Percentiles rank a stretch among this genome's conserved stretches.
Conservation (phyloP, 2,329 filamentous ascomycete species). For the Pseudogymnoascus sp. region DNA sequence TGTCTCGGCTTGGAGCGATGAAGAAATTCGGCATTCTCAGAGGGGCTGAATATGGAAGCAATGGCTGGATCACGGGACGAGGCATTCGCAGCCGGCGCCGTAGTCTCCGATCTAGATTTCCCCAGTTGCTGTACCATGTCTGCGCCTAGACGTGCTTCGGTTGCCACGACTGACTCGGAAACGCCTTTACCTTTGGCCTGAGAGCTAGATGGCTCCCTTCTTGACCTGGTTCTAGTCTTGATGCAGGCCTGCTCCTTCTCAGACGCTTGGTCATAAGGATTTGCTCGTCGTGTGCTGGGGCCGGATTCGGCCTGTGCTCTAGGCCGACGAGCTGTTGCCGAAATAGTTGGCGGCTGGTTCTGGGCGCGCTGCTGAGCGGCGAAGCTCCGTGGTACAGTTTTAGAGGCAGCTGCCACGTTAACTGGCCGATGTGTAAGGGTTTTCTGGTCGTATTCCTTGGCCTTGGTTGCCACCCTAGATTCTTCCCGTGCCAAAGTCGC, state of each 20-base stretch:
- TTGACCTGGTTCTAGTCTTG: not conserved
- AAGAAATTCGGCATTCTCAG: slow-evolving; percentile 42
- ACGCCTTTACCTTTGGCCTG: slow-evolving; percentile 12
- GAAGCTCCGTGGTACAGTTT: slow-evolving; percentile 53
- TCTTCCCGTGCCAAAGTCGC: slow-evolving; percentile 11
- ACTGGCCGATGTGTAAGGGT: not conserved
- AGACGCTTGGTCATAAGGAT: not conserved
- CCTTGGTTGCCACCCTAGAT: not conserved
- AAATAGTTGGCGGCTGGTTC: slow-evolving; percentile 32
- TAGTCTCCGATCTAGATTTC: not conserved
- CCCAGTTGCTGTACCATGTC: slow-evolving; percentile 21
- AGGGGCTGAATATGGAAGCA: slow-evolving; percentile 42
- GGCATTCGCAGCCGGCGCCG: not conserved
- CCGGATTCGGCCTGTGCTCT: slow-evolving; percentile 1
- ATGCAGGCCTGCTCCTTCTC: not conserved
- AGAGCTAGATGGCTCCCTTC: slow-evolving; percentile 9
- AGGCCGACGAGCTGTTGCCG: not conserved
- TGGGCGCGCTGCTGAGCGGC: slow-evolving; percentile 57
- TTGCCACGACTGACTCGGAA: not conserved
- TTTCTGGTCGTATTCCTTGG: not conserved
- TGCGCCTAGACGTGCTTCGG: slow-evolving; percentile 20
- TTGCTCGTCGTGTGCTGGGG: not conserved
- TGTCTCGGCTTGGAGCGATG: slow-evolving; percentile 48
- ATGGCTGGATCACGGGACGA: not conserved
- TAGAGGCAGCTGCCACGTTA: slow-evolving; percentile 9